Base-by-base conservation (phyloP, 139 green algal species). In the Chlorella sorokiniana region DNA sequence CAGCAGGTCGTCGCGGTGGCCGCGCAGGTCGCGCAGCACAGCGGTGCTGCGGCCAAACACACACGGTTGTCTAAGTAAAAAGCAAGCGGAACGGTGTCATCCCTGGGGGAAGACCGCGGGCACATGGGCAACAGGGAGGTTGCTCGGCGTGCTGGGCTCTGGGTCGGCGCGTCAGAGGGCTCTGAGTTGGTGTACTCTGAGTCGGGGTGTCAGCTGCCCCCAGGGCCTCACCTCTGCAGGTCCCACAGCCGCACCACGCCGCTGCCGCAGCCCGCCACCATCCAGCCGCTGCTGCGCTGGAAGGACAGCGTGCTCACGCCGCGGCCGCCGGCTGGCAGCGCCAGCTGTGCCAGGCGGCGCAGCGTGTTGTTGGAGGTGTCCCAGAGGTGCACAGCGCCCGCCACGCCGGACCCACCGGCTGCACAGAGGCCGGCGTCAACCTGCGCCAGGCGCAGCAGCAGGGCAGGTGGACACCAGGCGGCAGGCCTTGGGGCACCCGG, bases 251-350 rank as follows among this genome's bases (percentile, higher is more conserved):
- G 25, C 29, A 78, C 37, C 10, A 31, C 20, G 48, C 71, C 71
- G n/a, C 4, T 9, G 5, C 71, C 71, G 4, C 41, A 78, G 71
- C 71, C 71, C 4, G 71, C 71, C 71, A 78, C 71, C 48, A 78
- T 35, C 71, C 71, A 78, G 48, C 71, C 71, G 5, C 45, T 78
- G 71, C 48, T 78, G 33, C 40, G 68, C 68, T 78, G 70, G 71
- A 78, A 78, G 6, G 71, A 78, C 29, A 78, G 71, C 2, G 71
- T 78, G 71, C 48, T 62, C 29, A 78, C 70, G 33, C 71, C 71
- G 2, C 35, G 18, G 22, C 33, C 6, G 33, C 44, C 16, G 48
- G 48, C 14, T 59, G 48, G 70, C 33, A 44, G 41, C 33, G 45
- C 8, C 45, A 78, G 48, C 6, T 42, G 22, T 5, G 22, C 20